phyloP scores from a whole-genome alignment of 176 grass and related monocot genomes.

The Pontederia paniculata region DNA sequence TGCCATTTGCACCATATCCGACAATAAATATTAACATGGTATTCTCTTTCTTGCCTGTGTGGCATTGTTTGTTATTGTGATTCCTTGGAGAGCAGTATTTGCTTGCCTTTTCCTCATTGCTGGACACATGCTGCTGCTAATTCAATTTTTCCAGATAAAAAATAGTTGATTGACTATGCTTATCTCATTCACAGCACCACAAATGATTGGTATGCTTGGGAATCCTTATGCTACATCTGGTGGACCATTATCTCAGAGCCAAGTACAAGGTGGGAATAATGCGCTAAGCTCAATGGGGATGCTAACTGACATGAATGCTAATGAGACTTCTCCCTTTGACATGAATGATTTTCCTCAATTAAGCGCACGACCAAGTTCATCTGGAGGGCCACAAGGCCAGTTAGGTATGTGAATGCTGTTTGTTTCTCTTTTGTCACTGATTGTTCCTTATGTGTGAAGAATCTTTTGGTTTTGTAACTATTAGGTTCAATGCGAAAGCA shows the following conservation, averaged over 20 bases:
- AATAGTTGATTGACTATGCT: background rate
- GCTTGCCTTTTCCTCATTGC: too few relatives aligned
- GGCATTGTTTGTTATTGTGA: too few relatives aligned
- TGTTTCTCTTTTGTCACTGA: background rate
- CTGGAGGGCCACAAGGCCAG: constrained; percentile 84
- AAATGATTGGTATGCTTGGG: constrained; percentile 84
- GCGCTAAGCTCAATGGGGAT: constrained; percentile 78
- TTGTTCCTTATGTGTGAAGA: background rate
- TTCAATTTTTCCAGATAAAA: too few relatives aligned
- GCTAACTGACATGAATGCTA: constrained; percentile 64
- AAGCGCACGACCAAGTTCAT: constrained; percentile 79
- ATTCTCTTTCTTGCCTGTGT: too few relatives aligned
- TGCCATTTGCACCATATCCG: too few relatives aligned
- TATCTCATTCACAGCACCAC: constrained; percentile 33
- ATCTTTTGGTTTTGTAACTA: constrained; percentile 26
- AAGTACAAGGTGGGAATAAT: constrained; percentile 83
- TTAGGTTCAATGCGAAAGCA: constrained; percentile 77
- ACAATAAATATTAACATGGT: too few relatives aligned
- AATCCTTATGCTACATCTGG: constrained; percentile 69
- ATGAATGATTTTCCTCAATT: constrained; percentile 99
- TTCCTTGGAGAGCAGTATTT: too few relatives aligned
- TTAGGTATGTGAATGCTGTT: constrained; percentile 46
- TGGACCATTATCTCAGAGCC: constrained; percentile 67
- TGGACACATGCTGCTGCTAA: too few relatives aligned
- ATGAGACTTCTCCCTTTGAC: constrained; percentile 73